Base-by-base conservation (phyloP, 306 rosid genomes). In the Acmispon strigosus region DNA sequence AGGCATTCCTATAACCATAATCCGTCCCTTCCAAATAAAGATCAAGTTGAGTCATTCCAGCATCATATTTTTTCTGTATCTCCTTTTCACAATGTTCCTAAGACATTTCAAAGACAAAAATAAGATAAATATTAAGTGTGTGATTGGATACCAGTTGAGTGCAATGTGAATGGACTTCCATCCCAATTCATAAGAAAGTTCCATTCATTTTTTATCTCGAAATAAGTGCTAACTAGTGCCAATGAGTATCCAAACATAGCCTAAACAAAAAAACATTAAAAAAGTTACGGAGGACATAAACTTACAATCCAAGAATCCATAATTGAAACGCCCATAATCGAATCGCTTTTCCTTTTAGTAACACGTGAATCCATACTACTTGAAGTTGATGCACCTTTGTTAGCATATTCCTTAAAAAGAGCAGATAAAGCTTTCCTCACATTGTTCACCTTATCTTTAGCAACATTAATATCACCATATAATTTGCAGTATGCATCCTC, bases 41-140 rank as follows among this genome's bases (percentile, higher is more conserved):
- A 71, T 71, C 76, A 11, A 71, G 58, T 58, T 71, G 67, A 57
- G 67, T 57, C 57, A 44, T n/a, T 8, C 58, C 67, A 5, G 19
- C 20, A 15, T 19, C 66, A 7, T 43, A 44, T 44, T 10, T 50
- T 16, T 70, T 16, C 29, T 44, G 66, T 20, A 45, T 15, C 76
- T 43, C 8, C 1, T 14, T 16, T 70, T 70, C 48, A 27, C 16
- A 5, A 45, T 15, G 32, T 36, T 16, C 56, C 66, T 70, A 44
- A n/a, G 34, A 70, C 24, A 70, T 56, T 56, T 29, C 13, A 56
- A 15, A 29, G 56, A 54, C 27, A 44, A 55, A 55, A 60, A 60
- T 17, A 39, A 59, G 24, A 54, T 42, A 56, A 36, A 43, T 42
- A 27, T 56, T 70, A 43, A 15, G 56, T 47, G 22, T 22, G 24